Percentiles rank a stretch among this genome's conserved stretches.
Conservation (phyloP, 23 red algal species). For the Gracilariopsis chorda region DNA sequence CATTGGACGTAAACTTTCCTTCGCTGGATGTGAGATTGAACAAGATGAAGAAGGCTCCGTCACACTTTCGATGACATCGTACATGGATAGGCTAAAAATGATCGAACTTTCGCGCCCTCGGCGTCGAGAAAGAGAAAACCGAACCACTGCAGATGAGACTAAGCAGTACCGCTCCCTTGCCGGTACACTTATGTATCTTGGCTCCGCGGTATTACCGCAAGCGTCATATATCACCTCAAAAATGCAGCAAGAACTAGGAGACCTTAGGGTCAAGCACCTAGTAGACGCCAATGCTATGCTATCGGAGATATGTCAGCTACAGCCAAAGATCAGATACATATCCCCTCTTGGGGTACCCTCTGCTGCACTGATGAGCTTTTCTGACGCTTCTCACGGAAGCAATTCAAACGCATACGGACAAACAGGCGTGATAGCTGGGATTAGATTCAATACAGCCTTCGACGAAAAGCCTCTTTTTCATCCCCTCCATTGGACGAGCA, state of each 20-base stretch:
- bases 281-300: too few species aligned
- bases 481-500: not conserved
- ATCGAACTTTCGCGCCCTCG: not conserved
- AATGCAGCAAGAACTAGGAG: too few species aligned
- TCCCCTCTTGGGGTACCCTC: too few species aligned
- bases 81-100: not conserved
- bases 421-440: too few species aligned
- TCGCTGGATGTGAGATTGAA: not conserved
- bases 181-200: slow-evolving; percentile 21
- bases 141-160: not conserved
- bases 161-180: not conserved
- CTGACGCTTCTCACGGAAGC: too few species aligned
- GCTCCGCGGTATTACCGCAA: not conserved
- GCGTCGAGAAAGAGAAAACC: not conserved
- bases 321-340: too few species aligned
- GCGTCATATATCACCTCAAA: slow-evolving; percentile 14
- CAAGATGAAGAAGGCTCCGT: not conserved
- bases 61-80: not conserved
- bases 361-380: too few species aligned
- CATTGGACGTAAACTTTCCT: not conserved
- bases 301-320: too few species aligned
- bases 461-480: too few species aligned
- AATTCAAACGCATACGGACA: too few species aligned
- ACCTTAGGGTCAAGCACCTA: too few species aligned
- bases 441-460: too few species aligned